Percentiles rank a stretch among this genome's conserved stretches.
Conservation (phyloP, 176 grass and related monocot genomes). For the sorghum (Sorghum bicolor) region DNA sequence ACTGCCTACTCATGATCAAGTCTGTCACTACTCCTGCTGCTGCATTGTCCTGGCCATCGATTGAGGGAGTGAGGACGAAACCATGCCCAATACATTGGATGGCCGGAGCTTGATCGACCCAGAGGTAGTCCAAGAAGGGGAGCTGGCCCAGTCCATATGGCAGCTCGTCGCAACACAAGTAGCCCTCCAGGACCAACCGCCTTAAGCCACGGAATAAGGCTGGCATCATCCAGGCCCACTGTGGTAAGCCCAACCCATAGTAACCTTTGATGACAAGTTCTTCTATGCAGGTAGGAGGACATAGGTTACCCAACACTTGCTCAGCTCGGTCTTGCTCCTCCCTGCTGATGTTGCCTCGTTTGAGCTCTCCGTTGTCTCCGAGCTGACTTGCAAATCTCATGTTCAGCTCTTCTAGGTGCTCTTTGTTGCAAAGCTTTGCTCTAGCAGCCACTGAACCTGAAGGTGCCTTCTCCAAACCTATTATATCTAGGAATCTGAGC, state of each 20-base stretch:
- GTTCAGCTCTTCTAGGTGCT: background rate
- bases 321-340: background rate
- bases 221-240: background rate
- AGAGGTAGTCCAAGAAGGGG: background rate
- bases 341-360: background rate
- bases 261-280: background rate
- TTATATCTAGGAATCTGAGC: background rate
- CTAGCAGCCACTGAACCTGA: background rate
- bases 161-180: background rate
- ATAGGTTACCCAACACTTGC: background rate
- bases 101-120: background rate
- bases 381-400: background rate
- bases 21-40: background rate
- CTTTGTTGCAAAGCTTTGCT: background rate
- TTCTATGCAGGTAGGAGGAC: background rate
- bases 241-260: background rate
- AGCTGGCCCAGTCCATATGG: background rate
- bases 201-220: background rate
- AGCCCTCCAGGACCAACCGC: background rate
- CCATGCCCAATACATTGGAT: background rate
- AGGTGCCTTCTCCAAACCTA: background rate
- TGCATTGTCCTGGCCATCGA: background rate
- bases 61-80: background rate
- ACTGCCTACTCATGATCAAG: background rate
- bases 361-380: background rate